Conservation (phyloP, 2,329 filamentous ascomycete species). For the Aureobasidium leucospermi region DNA sequence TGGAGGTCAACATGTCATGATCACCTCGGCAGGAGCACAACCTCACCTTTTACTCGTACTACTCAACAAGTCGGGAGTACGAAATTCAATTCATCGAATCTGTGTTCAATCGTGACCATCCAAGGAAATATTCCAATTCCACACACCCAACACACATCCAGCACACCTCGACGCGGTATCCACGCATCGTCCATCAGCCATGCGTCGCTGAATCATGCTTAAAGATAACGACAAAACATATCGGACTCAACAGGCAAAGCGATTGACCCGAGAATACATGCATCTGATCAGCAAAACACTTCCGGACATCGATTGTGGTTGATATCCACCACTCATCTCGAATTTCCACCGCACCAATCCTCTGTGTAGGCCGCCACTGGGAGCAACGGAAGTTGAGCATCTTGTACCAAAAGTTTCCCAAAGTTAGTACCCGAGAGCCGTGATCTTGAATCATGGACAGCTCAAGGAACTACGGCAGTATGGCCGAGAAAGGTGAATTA, state of each 20-base stretch:
- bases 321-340: neutral
- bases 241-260: neutral
- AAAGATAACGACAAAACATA: neutral
- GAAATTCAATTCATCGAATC: too few relatives aligned
- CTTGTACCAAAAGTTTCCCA: too few relatives aligned
- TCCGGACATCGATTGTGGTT: neutral
- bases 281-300: too few relatives aligned
- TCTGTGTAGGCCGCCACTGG: too few relatives aligned
- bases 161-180: too few relatives aligned
- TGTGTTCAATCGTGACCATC: too few relatives aligned
- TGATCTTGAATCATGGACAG: neutral
- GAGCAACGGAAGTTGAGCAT: too few relatives aligned
- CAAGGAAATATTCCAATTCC: too few relatives aligned
- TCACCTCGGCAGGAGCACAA: neutral
- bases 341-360: neutral
- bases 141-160: too few relatives aligned
- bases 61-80: too few relatives aligned
- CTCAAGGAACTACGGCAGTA: slow-evolving; percentile 2
- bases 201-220: neutral
- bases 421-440: too few relatives aligned
- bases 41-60: neutral
- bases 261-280: neutral
- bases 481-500: slow-evolving; percentile 1
- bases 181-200: neutral
- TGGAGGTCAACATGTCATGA: neutral